Evolutionary conservation across 441 rosid species (phyloP).

Genomic region (Gossypium schwendimanii): DNA sequence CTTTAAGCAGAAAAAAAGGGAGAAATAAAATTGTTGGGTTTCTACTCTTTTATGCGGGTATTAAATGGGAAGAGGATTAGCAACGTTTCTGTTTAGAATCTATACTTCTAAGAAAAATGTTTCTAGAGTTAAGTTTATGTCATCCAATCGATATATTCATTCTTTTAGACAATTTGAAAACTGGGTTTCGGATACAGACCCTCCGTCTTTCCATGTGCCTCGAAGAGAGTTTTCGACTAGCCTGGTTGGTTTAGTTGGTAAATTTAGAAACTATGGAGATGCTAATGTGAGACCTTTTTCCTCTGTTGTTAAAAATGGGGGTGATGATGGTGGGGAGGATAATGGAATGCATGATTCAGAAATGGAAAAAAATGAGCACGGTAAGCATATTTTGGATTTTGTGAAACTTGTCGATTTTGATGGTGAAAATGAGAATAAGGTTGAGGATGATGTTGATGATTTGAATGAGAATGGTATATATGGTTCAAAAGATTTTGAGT

Average conservation of each 20-base stretch:
- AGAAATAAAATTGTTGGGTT: neutral
- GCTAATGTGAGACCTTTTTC: slow-evolving; percentile 25
- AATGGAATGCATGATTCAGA: neutral
- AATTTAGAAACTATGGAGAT: neutral
- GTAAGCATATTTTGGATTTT: slow-evolving; percentile 5
- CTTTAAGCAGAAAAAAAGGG: neutral
- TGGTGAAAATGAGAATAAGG: slow-evolving; percentile 4
- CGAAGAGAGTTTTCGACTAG: slow-evolving; percentile 16
- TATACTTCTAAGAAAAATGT: slow-evolving; percentile 24
- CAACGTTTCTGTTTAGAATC: slow-evolving; percentile 29
- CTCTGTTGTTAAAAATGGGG: slow-evolving; percentile 18
- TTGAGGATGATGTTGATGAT: slow-evolving; percentile 17
- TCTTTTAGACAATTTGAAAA: slow-evolving; percentile 18
- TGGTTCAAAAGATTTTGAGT: neutral
- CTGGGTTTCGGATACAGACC: slow-evolving; percentile 18
- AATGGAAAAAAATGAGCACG: neutral
- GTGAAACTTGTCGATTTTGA: slow-evolving; percentile 2
- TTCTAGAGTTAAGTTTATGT: slow-evolving; percentile 18
- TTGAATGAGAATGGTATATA: neutral
- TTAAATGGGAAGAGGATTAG: slow-evolving; percentile 43
- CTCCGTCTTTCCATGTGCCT: slow-evolving; percentile 15
- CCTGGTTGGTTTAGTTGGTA: slow-evolving; percentile 10
- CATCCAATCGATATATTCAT: slow-evolving; percentile 21
- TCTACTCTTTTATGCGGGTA: slow-evolving; percentile 4
- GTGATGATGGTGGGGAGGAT: slow-evolving; percentile 18